These are phyloP conservation scores for Vaccinium corymbosum DNA, from an alignment of 148 eudicot species.

Conservation along the genomic window DNA sequence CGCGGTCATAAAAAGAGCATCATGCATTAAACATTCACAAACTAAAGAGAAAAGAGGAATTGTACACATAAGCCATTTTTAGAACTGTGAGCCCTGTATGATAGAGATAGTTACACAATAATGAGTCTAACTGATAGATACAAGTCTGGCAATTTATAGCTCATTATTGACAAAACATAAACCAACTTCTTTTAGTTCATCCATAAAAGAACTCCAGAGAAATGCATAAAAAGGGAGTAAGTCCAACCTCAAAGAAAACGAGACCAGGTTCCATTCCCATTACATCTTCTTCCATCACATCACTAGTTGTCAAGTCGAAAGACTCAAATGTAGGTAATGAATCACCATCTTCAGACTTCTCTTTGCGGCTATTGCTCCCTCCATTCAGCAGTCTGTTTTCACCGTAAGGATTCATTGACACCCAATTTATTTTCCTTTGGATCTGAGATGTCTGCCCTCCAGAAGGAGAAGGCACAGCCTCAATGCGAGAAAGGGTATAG, in stretches of 20 bases:
- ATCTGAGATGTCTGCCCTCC: constrained; percentile 48
- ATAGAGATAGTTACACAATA: not conserved
- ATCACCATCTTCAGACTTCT: constrained; percentile 22
- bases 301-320: constrained; percentile 70
- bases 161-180: not conserved
- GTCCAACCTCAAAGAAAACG: constrained; percentile 87
- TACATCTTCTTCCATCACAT: constrained; percentile 94
- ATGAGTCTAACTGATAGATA: not conserved
- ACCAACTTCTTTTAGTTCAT: not conserved
- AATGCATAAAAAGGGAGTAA: constrained; percentile 8
- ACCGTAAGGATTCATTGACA: constrained; percentile 79
- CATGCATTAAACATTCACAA: not conserved
- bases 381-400: constrained; percentile 43
- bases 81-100: not conserved
- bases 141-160: not conserved
- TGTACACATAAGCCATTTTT: not conserved
- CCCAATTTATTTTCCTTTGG: constrained; percentile 73
- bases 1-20: not conserved
- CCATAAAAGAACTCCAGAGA: not conserved
- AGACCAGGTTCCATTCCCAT: constrained; percentile 95
- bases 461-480: constrained; percentile 43
- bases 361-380: constrained; percentile 27
- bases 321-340: constrained; percentile 78
- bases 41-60: not conserved
- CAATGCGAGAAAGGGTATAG: constrained; percentile 67